phyloP scores from a whole-genome alignment of 208 protist species.

The Trypanosoma grayi region DNA sequence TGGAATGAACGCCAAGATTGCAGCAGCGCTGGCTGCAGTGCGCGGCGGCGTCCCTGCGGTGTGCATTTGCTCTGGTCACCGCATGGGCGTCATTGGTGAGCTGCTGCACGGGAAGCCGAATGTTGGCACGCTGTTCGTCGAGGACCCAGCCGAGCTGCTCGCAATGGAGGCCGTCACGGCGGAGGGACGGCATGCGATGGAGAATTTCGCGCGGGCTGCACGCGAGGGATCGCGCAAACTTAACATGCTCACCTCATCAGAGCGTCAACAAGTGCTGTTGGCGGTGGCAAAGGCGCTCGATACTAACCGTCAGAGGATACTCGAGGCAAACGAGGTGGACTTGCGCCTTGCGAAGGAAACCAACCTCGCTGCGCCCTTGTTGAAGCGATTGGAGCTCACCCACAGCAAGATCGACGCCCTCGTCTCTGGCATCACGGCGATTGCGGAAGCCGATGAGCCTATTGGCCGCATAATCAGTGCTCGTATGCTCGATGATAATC shows the following conservation, averaged over 20 bases:
- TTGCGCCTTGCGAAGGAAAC: slow-evolving; percentile 36
- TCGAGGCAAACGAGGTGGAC: slow-evolving; percentile 73
- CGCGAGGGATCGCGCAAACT: slow-evolving; percentile 54
- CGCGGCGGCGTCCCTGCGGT: slow-evolving; percentile 25
- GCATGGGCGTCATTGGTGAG: slow-evolving; percentile 20
- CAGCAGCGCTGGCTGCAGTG: slow-evolving; percentile 24
- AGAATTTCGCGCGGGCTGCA: slow-evolving; percentile 43
- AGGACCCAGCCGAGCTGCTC: slow-evolving; percentile 23
- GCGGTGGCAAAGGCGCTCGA: slow-evolving; percentile 57
- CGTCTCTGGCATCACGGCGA: slow-evolving; percentile 46
- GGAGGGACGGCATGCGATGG: slow-evolving; percentile 18
- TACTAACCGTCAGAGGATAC: slow-evolving; percentile 40
- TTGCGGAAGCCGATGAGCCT: slow-evolving; percentile 45
- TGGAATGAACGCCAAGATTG: slow-evolving; percentile 37
- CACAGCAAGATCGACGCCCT: slow-evolving; percentile 52
- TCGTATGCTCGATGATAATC: slow-evolving; percentile 57
- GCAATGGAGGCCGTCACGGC: slow-evolving; percentile 16
- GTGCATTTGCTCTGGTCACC: slow-evolving; percentile 27
- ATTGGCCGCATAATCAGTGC: slow-evolving; percentile 50
- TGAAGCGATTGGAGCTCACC: slow-evolving; percentile 65
- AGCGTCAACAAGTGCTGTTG: slow-evolving; percentile 43
- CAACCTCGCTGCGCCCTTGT: slow-evolving; percentile 33
- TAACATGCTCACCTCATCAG: slow-evolving; percentile 26
- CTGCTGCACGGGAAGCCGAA: slow-evolving; percentile 24
- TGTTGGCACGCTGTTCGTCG: slow-evolving; percentile 27